phyloP scores from a whole-genome alignment of 2,329 filamentous ascomycete genomes.

The Trichoderma guizhouense region DNA sequence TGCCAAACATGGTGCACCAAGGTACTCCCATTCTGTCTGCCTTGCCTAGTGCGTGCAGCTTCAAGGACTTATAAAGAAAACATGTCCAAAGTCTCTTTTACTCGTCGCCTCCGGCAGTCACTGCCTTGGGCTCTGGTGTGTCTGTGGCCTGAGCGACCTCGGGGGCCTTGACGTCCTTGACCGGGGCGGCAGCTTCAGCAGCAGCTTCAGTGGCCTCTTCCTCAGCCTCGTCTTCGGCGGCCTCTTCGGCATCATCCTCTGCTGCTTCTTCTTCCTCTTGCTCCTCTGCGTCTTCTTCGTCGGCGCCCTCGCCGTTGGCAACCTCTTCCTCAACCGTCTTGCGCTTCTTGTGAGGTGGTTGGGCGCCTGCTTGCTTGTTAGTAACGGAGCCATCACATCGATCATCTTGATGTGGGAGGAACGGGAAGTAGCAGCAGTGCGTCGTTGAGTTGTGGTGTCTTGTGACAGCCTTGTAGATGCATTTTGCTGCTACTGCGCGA shows the following conservation, averaged over 20 bases:
- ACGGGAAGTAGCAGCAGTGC: neutral
- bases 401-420: neutral
- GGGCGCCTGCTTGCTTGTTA: slow-evolving; percentile 27
- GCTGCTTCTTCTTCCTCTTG: slow-evolving; percentile 24
- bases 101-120: slow-evolving; percentile 31
- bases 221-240: slow-evolving; percentile 25
- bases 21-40: neutral
- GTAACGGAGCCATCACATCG: neutral
- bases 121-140: slow-evolving; percentile 29
- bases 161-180: slow-evolving; percentile 30
- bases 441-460: neutral
- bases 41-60: neutral
- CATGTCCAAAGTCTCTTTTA: slow-evolving; percentile 1
- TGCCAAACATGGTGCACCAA: neutral
- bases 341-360: slow-evolving; percentile 50
- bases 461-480: neutral
- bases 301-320: slow-evolving; percentile 35
- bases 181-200: slow-evolving; percentile 22
- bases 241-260: slow-evolving; percentile 25
- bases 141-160: slow-evolving; percentile 21
- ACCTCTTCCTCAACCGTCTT: slow-evolving; percentile 40
- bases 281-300: slow-evolving; percentile 32
- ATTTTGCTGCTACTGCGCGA: neutral
- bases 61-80: neutral
- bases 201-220: slow-evolving; percentile 24